phyloP scores from a whole-genome alignment of 495 filamentous ascomycete species.

The Penicillium psychrofluorescens region DNA sequence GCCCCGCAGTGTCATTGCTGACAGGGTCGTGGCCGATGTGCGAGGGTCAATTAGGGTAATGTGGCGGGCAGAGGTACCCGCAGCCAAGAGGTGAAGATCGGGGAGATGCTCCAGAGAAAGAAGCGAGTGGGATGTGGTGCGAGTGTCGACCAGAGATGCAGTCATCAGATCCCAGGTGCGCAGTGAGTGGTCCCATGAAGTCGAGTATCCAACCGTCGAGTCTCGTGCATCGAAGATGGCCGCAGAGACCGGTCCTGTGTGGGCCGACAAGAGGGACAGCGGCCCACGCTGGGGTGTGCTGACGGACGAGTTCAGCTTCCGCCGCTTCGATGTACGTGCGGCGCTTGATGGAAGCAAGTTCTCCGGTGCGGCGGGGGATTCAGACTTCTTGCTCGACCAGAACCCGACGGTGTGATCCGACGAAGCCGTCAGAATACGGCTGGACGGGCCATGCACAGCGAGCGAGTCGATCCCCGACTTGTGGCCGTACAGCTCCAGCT shows the following conservation, averaged over 20 bases:
- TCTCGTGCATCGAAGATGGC: constrained; percentile 79
- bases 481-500: constrained; percentile 84
- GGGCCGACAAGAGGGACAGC: constrained; percentile 62
- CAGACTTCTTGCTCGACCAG: constrained; percentile 72
- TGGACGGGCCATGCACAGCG: constrained; percentile 66
- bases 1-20: constrained; percentile 80
- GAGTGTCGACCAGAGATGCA: constrained; percentile 60
- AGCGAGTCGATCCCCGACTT: constrained; percentile 65
- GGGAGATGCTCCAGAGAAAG: constrained; percentile 65
- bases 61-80: constrained; percentile 77
- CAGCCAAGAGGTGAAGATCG: constrained; percentile 65
- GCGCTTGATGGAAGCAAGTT: constrained; percentile 55
- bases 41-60: constrained; percentile 88
- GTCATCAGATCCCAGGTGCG: constrained; percentile 89
- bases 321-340: constrained; percentile 59
- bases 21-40: constrained; percentile 59
- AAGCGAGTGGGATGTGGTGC: constrained; percentile 74
- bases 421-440: constrained; percentile 75
- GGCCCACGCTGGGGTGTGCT: constrained; percentile 68
- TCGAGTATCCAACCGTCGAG: constrained; percentile 80
- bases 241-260: constrained; percentile 64
- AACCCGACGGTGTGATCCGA: constrained; percentile 72
- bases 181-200: constrained; percentile 81
- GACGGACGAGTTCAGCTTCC: constrained; percentile 61
- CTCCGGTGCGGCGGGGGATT: constrained; percentile 62